Base-by-base conservation (phyloP, 1,284 basidiomycete genomes). In the Microbotryum saponariae region DNA sequence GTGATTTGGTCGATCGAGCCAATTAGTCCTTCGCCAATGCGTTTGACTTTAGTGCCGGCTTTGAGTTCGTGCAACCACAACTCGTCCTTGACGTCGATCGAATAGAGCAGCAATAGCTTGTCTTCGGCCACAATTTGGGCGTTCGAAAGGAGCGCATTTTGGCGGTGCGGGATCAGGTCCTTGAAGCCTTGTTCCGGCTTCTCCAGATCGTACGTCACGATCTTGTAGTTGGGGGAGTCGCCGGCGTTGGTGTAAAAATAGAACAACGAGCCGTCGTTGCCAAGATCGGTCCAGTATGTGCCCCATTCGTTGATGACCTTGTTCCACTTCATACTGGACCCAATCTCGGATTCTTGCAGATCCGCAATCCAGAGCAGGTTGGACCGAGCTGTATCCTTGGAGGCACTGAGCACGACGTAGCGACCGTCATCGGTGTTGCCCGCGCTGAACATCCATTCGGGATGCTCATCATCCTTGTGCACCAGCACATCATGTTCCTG, bases 1-100 rank as follows among this genome's bases (percentile, higher is more conserved):
- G 82, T 80, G 58, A 78, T 76, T 37, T 86, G 75, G 16, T 77
- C 77, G 45, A 85, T 81, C 5, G 85, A 79, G 27, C 90, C 90
- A 31, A 92, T 84, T 56, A 87, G 84, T 53, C 87, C 82, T 6
- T 80, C 76, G 3, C 82, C 83, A 20, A 91, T 75, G 6, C 84
- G 83, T 47, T 78, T 75, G 58, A 88, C 69, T 55, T 77, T 79
- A 67, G 79, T 74, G 45, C 89, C 89, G 0, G 77, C 74, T 58
- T 67, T 53, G 37, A 85, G 79, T 49, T 82, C 79, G 75, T 87
- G 85, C 58, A 91, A 74, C 74, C 89, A 89, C 46, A 91, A 78
- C 74, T 90, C 87, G 72, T 91, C 87, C 69, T 86, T 87, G 71
- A 89, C 89, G 70, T 91, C 86, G 62, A 84, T 81, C 70, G 86